Evolutionary conservation across 2,329 filamentous ascomycete genomes (phyloP).

Genomic region (Fusarium odoratissimum): DNA sequence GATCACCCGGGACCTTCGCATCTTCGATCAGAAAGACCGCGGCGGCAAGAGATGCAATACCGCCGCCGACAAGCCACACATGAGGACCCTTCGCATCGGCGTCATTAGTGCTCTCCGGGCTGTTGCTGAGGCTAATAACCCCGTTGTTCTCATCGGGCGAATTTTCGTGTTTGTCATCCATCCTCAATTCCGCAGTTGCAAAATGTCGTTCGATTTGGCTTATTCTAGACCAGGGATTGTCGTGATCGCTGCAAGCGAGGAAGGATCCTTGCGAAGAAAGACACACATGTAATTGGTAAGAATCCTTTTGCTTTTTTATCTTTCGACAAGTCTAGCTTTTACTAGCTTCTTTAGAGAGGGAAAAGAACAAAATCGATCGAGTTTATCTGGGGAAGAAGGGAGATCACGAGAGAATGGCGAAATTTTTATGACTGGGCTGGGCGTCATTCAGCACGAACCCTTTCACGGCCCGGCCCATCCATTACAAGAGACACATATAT

Average conservation of each 20-base stretch:
- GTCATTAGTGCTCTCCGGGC: slow-evolving; percentile 26
- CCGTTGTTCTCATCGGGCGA: neutral
- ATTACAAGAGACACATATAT: slow-evolving; percentile 19
- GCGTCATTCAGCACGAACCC: slow-evolving; percentile 12
- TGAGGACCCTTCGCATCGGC: slow-evolving; percentile 22
- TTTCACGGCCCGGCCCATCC: slow-evolving; percentile 24
- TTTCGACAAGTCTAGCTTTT: slow-evolving; percentile 11
- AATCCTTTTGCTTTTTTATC: slow-evolving; percentile 13
- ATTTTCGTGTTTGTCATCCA: slow-evolving; percentile 17
- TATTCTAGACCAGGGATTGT: slow-evolving; percentile 23
- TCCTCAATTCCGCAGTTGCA: neutral
- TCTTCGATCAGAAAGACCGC: slow-evolving; percentile 44
- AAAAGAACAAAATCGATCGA: neutral
- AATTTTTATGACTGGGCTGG: slow-evolving; percentile 9
- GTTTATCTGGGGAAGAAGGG: neutral
- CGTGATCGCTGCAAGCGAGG: slow-evolving; percentile 25
- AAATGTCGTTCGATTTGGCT: neutral
- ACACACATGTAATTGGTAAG: slow-evolving; percentile 2
- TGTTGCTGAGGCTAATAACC: slow-evolving; percentile 26
- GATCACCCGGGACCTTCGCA: slow-evolving; percentile 39
- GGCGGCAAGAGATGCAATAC: slow-evolving; percentile 43
- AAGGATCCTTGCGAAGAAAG: slow-evolving; percentile 23
- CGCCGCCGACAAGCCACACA: slow-evolving; percentile 45
- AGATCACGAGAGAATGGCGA: slow-evolving; percentile 19
- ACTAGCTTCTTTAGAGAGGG: neutral